Evolutionary conservation across 805 yeast species (phyloP).

Genomic region (Candida wancherniae): DNA sequence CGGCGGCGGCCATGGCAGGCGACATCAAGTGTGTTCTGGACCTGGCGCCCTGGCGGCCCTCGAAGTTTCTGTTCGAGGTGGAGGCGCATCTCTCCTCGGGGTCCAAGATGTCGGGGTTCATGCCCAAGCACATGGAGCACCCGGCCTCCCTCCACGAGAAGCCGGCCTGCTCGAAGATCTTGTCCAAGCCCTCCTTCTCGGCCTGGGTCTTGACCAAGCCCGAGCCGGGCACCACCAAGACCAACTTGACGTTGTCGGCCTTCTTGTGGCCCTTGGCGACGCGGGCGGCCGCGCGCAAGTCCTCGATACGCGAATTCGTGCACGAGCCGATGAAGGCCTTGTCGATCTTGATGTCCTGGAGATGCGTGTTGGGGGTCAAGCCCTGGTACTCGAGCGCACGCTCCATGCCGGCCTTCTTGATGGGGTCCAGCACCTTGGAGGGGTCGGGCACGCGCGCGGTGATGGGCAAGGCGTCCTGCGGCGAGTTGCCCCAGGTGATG

Average conservation of each 20-base stretch:
- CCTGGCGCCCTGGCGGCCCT: constrained; percentile 97
- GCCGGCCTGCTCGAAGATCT: constrained; percentile 86
- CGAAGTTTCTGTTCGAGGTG: constrained; percentile 97
- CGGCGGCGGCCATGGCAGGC: constrained; percentile 99
- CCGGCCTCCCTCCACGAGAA: constrained; percentile 99
- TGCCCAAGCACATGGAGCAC: constrained; percentile 98
- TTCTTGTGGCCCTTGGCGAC: constrained; percentile 87
- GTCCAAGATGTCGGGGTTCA: constrained; percentile 95
- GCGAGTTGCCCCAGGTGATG: constrained; percentile 99
- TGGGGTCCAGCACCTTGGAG: constrained; percentile 60
- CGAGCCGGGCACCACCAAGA: constrained; percentile 95
- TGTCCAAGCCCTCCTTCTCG: constrained; percentile 90
- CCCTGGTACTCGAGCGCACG: constrained; percentile 94
- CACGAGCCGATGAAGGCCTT: constrained; percentile 98
- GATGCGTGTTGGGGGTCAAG: constrained; percentile 73
- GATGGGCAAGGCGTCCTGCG: constrained; percentile 96
- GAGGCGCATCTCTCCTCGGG: constrained; percentile 98
- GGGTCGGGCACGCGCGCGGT: constrained; percentile 92
- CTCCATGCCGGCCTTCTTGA: constrained; percentile 77
- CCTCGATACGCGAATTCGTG: constrained; percentile 97
- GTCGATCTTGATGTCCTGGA: constrained; percentile 72
- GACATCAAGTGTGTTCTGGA: constrained; percentile 97
- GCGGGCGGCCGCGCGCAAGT: constrained; percentile 89
- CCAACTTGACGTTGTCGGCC: constrained; percentile 75
- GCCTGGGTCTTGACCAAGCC: constrained; percentile 93